Percentiles rank a stretch among this genome's conserved stretches.
phyloP scores from a whole-genome alignment of 176 grass and related monocot genomes.

The Oryza meyeriana region DNA sequence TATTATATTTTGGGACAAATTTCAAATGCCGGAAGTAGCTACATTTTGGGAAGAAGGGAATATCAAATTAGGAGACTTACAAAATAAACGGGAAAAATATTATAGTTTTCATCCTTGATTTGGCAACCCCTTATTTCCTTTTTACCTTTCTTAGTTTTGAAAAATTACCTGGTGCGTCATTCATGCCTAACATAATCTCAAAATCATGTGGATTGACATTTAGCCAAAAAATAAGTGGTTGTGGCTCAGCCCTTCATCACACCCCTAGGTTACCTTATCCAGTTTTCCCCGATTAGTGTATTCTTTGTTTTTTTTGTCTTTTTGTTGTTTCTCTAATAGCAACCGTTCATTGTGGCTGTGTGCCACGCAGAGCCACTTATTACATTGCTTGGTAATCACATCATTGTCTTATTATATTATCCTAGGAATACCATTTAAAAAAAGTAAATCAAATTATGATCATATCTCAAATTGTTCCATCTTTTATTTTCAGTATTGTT shows the following conservation, averaged over 20 bases:
- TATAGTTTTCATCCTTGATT: constrained; percentile 15
- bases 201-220: constrained; percentile 42
- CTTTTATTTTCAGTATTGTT: not conserved
- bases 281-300: constrained; percentile 25
- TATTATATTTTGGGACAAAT: too few relatives aligned
- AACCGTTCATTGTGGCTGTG: constrained; percentile 20
- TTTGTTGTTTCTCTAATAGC: constrained; percentile 43
- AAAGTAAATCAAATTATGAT: not conserved
- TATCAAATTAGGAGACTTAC: not conserved
- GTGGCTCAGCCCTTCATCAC: constrained; percentile 34
- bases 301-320: constrained; percentile 27
- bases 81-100: not conserved
- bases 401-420: constrained; percentile 29
- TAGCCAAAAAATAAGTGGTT: constrained; percentile 45
- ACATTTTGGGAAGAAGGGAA: too few relatives aligned
- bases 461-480: not conserved
- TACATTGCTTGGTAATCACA: constrained; percentile 31
- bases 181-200: constrained; percentile 39
- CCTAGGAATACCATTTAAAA: constrained; percentile 7
- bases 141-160: constrained; percentile 14
- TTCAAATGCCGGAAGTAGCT: too few relatives aligned
- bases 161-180: not conserved
- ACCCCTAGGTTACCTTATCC: constrained; percentile 50
- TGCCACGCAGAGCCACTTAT: constrained; percentile 41
- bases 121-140: constrained; percentile 2